Evolutionary conservation across 371 early-diverging fungal species (phyloP), one percentile per base, ranked within the genome.

Genomic region (Apophysomyces sp.): DNA sequence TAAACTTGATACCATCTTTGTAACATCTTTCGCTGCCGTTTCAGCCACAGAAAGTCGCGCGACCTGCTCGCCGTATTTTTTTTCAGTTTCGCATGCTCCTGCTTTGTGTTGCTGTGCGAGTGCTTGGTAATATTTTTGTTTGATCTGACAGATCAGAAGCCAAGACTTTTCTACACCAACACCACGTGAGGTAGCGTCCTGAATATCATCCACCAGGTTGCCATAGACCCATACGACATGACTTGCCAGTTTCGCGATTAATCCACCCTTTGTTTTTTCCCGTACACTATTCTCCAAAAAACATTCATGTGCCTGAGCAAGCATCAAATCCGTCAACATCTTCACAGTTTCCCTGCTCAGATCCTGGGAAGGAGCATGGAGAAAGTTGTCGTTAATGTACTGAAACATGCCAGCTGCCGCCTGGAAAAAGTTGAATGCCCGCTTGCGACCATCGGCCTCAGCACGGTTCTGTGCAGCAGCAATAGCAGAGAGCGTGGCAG

Each of bases 271-370:
- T 69, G 95, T 95, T 77, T 91, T 92, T 67, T 95, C 95, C 2
- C 87, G 72, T 11, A 93, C 65, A 24, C 92, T 87, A 69, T 92
- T 94, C 69, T 94, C 95, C 51, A 94, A 63, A 59, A 95, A 92
- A 62, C 92, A 89, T 74, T 98, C 98, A 62, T 98, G 98, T 0
- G 97, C 97, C 74, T 97, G 97, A 0, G 93, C 94, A 49, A 97
- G 81, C 94, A 94, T 94, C 34, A 96, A 73, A 27, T 92, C 86
- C 13, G 82, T 82, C 31, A 98, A 74, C 62, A 92, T 78, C 58
- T 92, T 92, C 59, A 97, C 90, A 0, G 93, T 89, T 49, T 95
- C 94, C 34, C 92, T 83, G 60, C 92, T 90, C 60, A 98, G 71
- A 74, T 98, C 98, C 13, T 88, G 82, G 2, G 95, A 92, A 0